Base-by-base conservation (phyloP, 768 basidiomycete species). In the Daedaleopsis nitida region DNA sequence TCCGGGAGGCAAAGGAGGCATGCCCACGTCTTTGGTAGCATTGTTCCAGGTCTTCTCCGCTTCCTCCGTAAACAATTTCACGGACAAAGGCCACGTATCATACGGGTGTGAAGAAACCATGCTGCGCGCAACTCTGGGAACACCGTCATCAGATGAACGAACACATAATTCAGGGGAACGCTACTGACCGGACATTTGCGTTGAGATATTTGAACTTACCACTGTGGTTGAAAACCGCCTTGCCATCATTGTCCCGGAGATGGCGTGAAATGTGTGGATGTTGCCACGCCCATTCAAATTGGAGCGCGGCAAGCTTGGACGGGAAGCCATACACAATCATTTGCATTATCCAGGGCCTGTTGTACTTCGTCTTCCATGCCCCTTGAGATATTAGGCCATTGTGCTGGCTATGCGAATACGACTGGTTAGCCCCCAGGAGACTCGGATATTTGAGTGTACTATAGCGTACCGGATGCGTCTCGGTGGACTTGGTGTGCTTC, bases 221-320 rank as follows among this genome's bases (percentile, higher is more conserved):
- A 23, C 65, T 66, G 66, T 47, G 72, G 42, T 73, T 74, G 62
- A 83, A 81, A 13, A 82, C 60, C 2, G 74, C 69, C 53, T 75
- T 73, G 6, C 81, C 82, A 37, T 73, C 59, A 14, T 68, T 66
- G 57, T 80, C 79, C 34, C 83, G 80, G 17, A 91, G 75, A 73
- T 89, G 87, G n/a, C 89, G 76, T 1, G 88, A 86, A 24, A 81
- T 72, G 63, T 87, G 78, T 11, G 89, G 88, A 71, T 92, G 87
- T 70, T 92, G 91, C 91, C 91, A 94, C 32, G 87, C 86, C 89
- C 89, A 92, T 75, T 92, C 90, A 66, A 92, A 92, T 73, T 91
- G 84, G 23, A 86, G 74, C 12, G 92, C 91, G 1, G 89, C 82
- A 71, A 91, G 73, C 70, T 84, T 86, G 58, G 88, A 90, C 0